Base-by-base conservation (phyloP, 1,139 yeast genomes). In the Pichia cactophila region DNA sequence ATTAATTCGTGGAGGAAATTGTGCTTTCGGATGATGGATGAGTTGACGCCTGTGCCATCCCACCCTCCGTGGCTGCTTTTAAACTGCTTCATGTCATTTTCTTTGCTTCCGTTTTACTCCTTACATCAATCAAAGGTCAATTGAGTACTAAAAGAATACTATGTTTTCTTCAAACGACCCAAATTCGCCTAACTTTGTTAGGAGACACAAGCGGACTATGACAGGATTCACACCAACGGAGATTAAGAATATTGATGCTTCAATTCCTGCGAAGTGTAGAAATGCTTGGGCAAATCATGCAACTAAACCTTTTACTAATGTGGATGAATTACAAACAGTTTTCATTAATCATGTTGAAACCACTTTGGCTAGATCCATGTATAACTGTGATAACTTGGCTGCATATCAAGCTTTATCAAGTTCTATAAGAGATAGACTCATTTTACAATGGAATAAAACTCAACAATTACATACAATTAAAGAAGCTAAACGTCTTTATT, bases 161-260 rank as follows among this genome's bases (percentile, higher is more conserved):
- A 50, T 42, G 50, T 42, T 48, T 38, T 29, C 52, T 7, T 47
- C 56, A 40, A 48, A 43, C 36, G 58, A 55, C 41, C 33, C 42
- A n/a, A 33, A 38, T 14, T 38, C 53, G 4, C 42, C 44, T 5
- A 39, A 40, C 23, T 11, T 48, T 8, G 33, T 28, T 8, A 45
- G 50, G 35, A 55, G 59, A 41, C 71, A 73, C 51, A 81, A 80
- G 61, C 77, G 96, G 62, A 81, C 96, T 50, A 76, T 86, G 62
- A 86, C 96, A 1, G 97, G 97, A 41, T 86, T 88, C 68, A 82
- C 95, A 14, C 96, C 96, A 20, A 85, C 86, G 59, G 96, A 89
- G 66, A 85, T 89, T 61, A 81, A 83, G 62, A 79, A 87, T 41
- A 81, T 86, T 61, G 96, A 88, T 65, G 80, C 89, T 35, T 73